Evolutionary conservation across 257 asterid species (phyloP), one percentile per base, ranked within the genome.

Genomic region (Nicotiana attenuata): DNA sequence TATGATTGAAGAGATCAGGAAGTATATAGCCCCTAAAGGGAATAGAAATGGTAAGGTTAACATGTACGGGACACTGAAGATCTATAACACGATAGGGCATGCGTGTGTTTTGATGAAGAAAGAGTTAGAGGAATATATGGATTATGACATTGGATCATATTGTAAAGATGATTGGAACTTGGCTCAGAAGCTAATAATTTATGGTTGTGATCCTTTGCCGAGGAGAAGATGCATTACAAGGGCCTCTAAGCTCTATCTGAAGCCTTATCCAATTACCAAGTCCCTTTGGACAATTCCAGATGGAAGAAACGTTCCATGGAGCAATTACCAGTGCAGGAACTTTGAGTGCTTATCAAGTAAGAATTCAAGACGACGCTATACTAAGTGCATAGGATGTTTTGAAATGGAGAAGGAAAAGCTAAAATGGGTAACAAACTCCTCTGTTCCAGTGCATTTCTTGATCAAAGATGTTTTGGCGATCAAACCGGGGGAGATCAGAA

Each of bases 241-340:
- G 80, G 99, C 99, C 16, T 93, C 98, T 0, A 93, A 92, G 85
- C 93, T 93, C 61, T 95, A 89, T 83, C 85, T 85, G 28, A 89
- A 82, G 84, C 99, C 99, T 14, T 91, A 89, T 76, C 87, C 99
- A 9, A 92, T 91, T 2, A 93, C 92, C 24, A 94, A 93, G 90
- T 95, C 99, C 81, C 91, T 92, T 0, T 93, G 99, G 98, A 89
- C 78, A n/a, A 78, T 89, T n/a, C 99, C 99, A 0, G 97, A 93
- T 38, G 99, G 99, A 2, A 86, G 97, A 65, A 95, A 95, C 53
- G 97, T 95, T 31, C 76, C 97, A 87, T 93, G 98, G 99, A 93
- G 93, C 85, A 92, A 93, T 65, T 95, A 93, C 53, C 91, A 81
- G 35, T 95, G 99, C 76, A 75, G 93, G 41, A 90, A 93, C 85